A percentile compares a stretch with the other conserved stretches of the same genome.
Conservation (phyloP, 257 asterid genomes). For the Solanum bulbocastanum region DNA sequence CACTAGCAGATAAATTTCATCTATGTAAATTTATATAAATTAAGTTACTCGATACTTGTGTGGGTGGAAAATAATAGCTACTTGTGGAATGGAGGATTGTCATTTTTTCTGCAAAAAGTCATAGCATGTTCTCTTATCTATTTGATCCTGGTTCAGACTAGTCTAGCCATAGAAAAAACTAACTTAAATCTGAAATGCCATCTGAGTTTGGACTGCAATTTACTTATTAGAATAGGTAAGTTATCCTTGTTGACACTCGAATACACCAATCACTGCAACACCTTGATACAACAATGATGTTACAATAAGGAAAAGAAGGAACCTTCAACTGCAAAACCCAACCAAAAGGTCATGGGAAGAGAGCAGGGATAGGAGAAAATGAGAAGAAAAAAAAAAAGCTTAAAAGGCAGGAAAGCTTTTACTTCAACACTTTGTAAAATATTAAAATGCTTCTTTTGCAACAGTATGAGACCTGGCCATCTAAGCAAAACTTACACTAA, state of each 20-base stretch:
- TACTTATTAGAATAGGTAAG: not conserved
- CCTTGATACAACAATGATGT: not conserved
- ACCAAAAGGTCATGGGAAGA: not conserved
- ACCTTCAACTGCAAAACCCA: not conserved
- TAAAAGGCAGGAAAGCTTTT: not conserved
- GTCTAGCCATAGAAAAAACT: not conserved
- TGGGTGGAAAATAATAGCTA: not conserved
- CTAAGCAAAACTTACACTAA: slow-evolving; percentile 3
- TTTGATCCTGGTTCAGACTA: not conserved
- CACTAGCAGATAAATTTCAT: not conserved
- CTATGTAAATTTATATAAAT: not conserved
- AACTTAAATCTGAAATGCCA: not conserved
- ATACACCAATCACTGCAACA: not conserved
- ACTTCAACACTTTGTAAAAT: not conserved
- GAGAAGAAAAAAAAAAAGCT: not conserved
- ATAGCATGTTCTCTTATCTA: not conserved
- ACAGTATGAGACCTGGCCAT: not conserved
- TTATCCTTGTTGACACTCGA: not conserved
- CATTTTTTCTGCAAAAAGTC: not conserved
- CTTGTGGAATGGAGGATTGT: not conserved
- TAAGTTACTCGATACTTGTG: not conserved
- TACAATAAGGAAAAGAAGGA: not conserved
- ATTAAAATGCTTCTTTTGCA: not conserved
- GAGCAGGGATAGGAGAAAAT: not conserved
- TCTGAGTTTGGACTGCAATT: not conserved